Evolutionary conservation across 2,329 filamentous ascomycete genomes (phyloP).

Genomic region (Phoma sp.): DNA sequence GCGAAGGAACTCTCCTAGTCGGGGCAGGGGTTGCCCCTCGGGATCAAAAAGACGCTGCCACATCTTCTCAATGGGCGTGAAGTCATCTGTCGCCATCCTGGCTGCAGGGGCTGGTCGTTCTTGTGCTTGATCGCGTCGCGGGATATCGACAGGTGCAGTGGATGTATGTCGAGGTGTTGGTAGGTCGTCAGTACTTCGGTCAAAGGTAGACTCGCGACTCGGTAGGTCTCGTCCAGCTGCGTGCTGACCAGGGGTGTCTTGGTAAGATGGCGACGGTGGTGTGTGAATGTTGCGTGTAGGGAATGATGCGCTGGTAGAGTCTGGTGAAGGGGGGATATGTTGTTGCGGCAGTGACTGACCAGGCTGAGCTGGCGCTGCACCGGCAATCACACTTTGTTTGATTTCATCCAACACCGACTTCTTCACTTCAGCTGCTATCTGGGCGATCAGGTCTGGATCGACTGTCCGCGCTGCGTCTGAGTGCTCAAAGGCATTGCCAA

Average conservation of each 20-base stretch:
- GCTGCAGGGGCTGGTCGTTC: constrained; percentile 34
- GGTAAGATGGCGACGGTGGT: constrained; percentile 59
- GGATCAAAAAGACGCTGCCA: constrained; percentile 79
- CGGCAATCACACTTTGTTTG: constrained; percentile 51
- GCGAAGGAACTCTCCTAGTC: constrained; percentile 73
- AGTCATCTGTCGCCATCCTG: constrained; percentile 45
- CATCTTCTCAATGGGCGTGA: constrained; percentile 64
- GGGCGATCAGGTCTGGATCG: constrained; percentile 65
- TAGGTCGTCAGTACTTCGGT: constrained; percentile 37
- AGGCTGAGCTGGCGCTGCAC: constrained; percentile 37
- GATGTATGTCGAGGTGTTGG: constrained; percentile 36
- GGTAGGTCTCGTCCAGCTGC: constrained; percentile 47
- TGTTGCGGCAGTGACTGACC: constrained; percentile 44
- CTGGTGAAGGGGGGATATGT: constrained; percentile 49
- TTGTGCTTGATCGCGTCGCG: constrained; percentile 26
- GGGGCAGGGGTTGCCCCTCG: constrained; percentile 68
- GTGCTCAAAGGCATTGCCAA: constrained; percentile 62
- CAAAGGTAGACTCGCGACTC: constrained; percentile 37
- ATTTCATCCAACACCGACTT: constrained; percentile 53
- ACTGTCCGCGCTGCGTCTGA: constrained; percentile 58
- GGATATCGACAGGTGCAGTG: constrained; percentile 33
- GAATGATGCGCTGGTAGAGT: constrained; percentile 55
- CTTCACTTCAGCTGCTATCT: constrained; percentile 65
- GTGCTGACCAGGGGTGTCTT: constrained; percentile 38
- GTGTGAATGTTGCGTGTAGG: constrained; percentile 59